Evolutionary conservation across 1,284 basidiomycete species (phyloP).

Genomic region (Leccinum angustisporum): DNA sequence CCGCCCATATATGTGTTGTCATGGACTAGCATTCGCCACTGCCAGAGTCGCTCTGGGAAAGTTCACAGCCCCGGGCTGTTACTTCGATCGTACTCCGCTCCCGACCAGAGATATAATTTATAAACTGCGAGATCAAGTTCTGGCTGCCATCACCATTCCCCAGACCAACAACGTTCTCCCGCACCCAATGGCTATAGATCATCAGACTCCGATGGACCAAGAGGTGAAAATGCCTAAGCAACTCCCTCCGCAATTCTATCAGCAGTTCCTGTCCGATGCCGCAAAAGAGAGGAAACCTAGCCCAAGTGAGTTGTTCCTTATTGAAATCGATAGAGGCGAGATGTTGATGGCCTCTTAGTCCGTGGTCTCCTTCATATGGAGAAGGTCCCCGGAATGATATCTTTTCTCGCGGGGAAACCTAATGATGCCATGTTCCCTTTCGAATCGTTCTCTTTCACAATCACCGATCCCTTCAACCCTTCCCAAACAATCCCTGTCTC

Average conservation of each 20-base stretch:
- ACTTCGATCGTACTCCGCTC: background rate
- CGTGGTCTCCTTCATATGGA: conserved; percentile 76
- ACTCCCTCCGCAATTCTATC: conserved; percentile 53
- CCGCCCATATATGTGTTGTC: background rate
- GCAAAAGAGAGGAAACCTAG: conserved; percentile 60
- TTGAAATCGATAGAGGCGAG: background rate
- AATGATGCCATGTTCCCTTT: conserved; percentile 92
- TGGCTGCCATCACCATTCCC: background rate
- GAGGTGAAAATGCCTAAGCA: conserved; percentile 9
- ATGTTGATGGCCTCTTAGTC: conserved; percentile 37
- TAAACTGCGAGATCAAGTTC: conserved; percentile 7
- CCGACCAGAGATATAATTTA: background rate
- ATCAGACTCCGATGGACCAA: background rate
- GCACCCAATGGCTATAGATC: conserved; percentile 16
- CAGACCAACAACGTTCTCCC: background rate
- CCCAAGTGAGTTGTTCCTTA: conserved; percentile 48
- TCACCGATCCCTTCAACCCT: conserved; percentile 48
- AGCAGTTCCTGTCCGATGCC: conserved; percentile 53
- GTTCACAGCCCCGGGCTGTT: conserved; percentile 1
- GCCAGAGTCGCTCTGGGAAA: background rate
- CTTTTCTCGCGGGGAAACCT: conserved; percentile 85
- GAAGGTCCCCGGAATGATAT: conserved; percentile 76
- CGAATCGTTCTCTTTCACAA: conserved; percentile 64
- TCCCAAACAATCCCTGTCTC: conserved; percentile 46
- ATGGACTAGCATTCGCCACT: background rate